Base-by-base conservation (phyloP, 2,329 filamentous ascomycete genomes). In the Stagonosporopsis cucurbitacearum region DNA sequence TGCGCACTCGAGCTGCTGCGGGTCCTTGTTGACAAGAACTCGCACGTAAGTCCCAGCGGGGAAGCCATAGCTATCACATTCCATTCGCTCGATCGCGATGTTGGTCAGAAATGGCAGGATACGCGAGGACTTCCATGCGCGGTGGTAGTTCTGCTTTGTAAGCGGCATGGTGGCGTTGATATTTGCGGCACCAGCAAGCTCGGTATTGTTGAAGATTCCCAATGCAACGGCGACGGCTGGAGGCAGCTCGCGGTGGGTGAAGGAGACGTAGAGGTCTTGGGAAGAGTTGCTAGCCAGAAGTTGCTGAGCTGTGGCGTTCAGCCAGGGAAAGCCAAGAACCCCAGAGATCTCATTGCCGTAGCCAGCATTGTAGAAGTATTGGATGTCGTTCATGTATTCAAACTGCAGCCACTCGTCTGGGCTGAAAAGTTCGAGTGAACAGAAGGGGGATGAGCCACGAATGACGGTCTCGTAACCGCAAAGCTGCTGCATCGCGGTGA, bases 191-290 rank as follows among this genome's bases (percentile, higher is more conserved):
- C 81, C 82, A 2, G 81, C 78, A 57, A 82, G 83, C 0, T 78
- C 81, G 3, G 84, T 86, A 73, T 88, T 88, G 77, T 89, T 89
- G 79, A 89, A 90, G 4, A 90, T 78, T 0, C 87, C 87, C 73
- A 90, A 80, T 0, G 87, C 86, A 1, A 89, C 87, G 1, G 86
- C 75, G 1, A 89, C 85, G 55, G 85, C 86, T 1, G 88, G 87
- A 1, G 87, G 87, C 2, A 90, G 76, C 69, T 90, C 87, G 19
- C 87, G 84, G 69, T 90, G 87, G 0, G 87, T 89, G 75, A 90
- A 90, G 48, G 84, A 86, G 36, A 89, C 79, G 66, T 86, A 88
- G 7, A 90, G 78, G 52, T 89, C 85, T 65, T 89, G 81, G n/a
- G 73, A 71, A 5, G 73, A 70, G 4, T 67, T 65, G 51, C 71